Evolutionary conservation across 306 rosid species (phyloP).

Genomic region (Prunus mume): DNA sequence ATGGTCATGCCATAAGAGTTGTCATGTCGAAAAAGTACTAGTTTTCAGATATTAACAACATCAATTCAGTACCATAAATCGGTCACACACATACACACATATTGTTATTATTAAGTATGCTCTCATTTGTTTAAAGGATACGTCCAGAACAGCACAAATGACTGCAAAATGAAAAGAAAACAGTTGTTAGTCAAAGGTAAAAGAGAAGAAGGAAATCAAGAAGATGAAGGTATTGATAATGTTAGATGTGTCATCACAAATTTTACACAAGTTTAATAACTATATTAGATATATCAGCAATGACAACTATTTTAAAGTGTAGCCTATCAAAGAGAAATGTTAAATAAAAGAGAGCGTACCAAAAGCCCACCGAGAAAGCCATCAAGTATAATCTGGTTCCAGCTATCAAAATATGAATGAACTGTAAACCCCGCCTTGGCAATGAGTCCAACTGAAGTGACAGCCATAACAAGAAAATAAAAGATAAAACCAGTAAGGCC

Average conservation of each 20-base stretch:
- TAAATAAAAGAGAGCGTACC: neutral
- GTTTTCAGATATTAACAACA: neutral
- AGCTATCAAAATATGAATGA: conserved; percentile 54
- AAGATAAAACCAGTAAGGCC: conserved; percentile 76
- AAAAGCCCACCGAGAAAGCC: conserved; percentile 63
- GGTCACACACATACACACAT: neutral
- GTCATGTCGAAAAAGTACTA: neutral
- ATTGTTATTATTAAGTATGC: neutral
- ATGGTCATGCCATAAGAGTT: neutral
- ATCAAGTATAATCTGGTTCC: conserved; percentile 58
- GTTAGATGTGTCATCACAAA: neutral
- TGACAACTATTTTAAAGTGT: neutral
- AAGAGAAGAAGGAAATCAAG: neutral
- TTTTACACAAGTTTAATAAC: too few species aligned
- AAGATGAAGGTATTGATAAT: neutral
- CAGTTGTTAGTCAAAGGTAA: neutral
- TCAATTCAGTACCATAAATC: neutral
- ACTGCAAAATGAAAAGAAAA: conserved; percentile 54
- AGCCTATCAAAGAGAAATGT: neutral
- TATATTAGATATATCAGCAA: neutral
- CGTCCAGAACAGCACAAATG: conserved; percentile 99
- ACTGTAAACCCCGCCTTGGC: conserved; percentile 59
- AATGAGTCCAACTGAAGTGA: conserved; percentile 57
- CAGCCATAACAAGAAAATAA: conserved; percentile 60
- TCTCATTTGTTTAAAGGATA: conserved; percentile 49